phyloP scores from a whole-genome alignment of 257 asterid species.

The Marsdenia floribunda region DNA sequence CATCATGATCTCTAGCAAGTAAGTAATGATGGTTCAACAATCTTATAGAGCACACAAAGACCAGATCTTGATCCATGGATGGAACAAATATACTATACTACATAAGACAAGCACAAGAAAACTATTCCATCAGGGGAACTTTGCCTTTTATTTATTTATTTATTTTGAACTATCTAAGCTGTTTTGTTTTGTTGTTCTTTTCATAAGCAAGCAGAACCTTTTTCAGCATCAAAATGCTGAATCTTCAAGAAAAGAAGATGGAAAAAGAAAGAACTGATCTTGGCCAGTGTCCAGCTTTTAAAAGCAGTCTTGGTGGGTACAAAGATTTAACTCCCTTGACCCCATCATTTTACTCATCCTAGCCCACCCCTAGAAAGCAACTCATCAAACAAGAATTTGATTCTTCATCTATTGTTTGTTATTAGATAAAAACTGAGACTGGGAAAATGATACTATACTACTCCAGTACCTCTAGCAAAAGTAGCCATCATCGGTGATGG shows the following conservation, averaged over 20 bases:
- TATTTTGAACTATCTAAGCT: not conserved
- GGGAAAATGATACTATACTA: not conserved
- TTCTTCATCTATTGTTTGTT: too few species aligned
- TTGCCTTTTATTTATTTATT: not conserved
- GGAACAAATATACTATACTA: not conserved
- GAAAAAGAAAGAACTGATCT: not conserved
- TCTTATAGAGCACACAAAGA: slow-evolving; percentile 1
- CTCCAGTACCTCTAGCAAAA: too few species aligned
- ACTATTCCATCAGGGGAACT: not conserved
- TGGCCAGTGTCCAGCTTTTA: not conserved
- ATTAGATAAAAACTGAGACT: not conserved
- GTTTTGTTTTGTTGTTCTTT: not conserved
- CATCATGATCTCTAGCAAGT: not conserved
- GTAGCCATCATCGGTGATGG: too few species aligned
- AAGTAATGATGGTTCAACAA: slow-evolving; percentile 1
- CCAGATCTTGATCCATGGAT: not conserved
- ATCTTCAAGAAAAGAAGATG: not conserved
- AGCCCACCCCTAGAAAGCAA: not conserved
- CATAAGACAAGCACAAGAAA: not conserved
- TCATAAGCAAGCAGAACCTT: not conserved
- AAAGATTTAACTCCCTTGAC: not conserved
- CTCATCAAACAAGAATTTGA: not conserved
- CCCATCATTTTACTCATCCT: not conserved
- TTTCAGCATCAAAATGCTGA: slow-evolving; percentile 1
- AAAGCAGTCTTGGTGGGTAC: not conserved